These are phyloP conservation scores for Laetiporus sulphureus DNA, from an alignment of 1,284 basidiomycete genomes.

Conservation along the genomic window DNA sequence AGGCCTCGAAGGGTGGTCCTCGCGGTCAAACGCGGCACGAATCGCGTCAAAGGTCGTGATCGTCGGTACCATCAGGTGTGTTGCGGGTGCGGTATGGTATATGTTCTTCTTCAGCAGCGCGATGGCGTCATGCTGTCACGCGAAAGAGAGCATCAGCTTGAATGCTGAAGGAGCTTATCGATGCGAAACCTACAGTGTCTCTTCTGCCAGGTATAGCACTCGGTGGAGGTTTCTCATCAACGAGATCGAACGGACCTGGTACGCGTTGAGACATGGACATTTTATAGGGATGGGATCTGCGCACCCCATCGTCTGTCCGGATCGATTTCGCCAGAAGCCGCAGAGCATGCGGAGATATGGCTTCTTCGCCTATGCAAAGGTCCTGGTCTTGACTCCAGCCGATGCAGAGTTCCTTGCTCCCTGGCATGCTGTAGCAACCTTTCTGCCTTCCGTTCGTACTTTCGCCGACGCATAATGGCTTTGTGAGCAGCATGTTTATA, in stretches of 20 bases:
- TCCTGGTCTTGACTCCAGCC: constrained; percentile 10
- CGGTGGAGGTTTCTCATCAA: constrained; percentile 52
- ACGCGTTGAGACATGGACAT: background rate
- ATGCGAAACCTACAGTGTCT: constrained; percentile 42
- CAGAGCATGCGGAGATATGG: constrained; percentile 12
- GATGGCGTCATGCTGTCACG: constrained; percentile 42
- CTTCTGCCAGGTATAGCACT: constrained; percentile 56
- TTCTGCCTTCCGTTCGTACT: constrained; percentile 34
- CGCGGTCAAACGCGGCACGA: constrained; percentile 42
- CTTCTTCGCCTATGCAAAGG: background rate
- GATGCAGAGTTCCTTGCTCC: constrained; percentile 38
- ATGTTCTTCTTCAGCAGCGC: constrained; percentile 51
- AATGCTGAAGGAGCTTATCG: background rate
- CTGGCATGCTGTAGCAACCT: constrained; percentile 38
- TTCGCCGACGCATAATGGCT: constrained; percentile 34
- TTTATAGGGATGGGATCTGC: background rate
- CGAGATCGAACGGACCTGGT: constrained; percentile 47
- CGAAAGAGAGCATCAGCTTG: background rate
- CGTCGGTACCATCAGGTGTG: constrained; percentile 47
- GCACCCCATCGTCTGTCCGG: constrained; percentile 23
- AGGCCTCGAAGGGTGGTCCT: constrained; percentile 41
- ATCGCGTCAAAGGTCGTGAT: constrained; percentile 38
- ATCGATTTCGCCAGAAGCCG: constrained; percentile 14
- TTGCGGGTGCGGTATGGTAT: constrained; percentile 48
- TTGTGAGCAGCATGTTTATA: constrained; percentile 36